These are phyloP conservation scores for Oxyria digyna DNA, from an alignment of 148 eudicot species.

Conservation along the genomic window DNA sequence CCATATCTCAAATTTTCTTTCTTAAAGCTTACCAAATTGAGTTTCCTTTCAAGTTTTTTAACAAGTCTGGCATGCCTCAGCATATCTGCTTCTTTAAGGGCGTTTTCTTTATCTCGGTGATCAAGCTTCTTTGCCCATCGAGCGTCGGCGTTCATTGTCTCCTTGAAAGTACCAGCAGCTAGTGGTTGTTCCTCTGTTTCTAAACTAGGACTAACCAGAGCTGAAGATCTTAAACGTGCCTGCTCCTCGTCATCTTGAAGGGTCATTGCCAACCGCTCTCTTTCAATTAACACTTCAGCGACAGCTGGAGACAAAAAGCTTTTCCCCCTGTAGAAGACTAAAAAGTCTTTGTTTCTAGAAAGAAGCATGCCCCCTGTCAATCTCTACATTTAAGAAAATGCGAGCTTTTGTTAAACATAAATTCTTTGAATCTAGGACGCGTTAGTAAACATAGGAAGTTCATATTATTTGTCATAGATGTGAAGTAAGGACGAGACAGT, in stretches of 20 bases:
- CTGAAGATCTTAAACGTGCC: slow-evolving; percentile 57
- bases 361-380: slow-evolving; percentile 79
- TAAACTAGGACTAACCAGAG: slow-evolving; percentile 22
- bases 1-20: background rate
- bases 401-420: background rate
- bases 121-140: slow-evolving; percentile 79
- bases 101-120: slow-evolving; percentile 33
- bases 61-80: slow-evolving; percentile 63
- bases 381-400: slow-evolving; percentile 39
- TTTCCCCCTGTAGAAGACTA: slow-evolving; percentile 91
- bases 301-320: slow-evolving; percentile 71
- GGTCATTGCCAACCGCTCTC: slow-evolving; percentile 66
- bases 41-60: slow-evolving; percentile 79
- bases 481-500: background rate
- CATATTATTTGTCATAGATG: background rate
- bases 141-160: slow-evolving; percentile 76
- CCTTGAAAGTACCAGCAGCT: slow-evolving; percentile 76
- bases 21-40: slow-evolving; percentile 60
- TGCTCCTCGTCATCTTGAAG: slow-evolving; percentile 89
- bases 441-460: background rate
- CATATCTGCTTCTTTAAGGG: slow-evolving; percentile 72
- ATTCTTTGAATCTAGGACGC: background rate
- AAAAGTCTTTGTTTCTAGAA: slow-evolving; percentile 89
- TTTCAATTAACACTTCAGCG: slow-evolving; percentile 66
- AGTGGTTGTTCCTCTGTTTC: slow-evolving; percentile 23